Base-by-base conservation (phyloP, 75 land plant species). In the Selaginella tamariscina region DNA sequence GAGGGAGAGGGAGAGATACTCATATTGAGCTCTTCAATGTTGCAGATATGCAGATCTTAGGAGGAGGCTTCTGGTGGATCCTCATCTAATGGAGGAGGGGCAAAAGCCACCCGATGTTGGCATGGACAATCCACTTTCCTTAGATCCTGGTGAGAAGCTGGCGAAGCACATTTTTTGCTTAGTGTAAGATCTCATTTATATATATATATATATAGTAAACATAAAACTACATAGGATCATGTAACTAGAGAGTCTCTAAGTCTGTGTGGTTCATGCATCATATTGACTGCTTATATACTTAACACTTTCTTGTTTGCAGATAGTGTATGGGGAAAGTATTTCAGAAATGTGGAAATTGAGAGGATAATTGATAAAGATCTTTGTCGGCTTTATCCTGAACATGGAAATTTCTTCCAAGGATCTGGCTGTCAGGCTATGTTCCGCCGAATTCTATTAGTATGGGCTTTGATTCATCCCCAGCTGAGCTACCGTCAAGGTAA, bases 321-420 rank as follows among this genome's bases (percentile, higher is more conserved):
- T 54, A 91, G 97, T 70, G 78, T 56, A 8, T 91, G 97, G 97
- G 82, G 93, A 26, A 92, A 80, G 32, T 91, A 80, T 70, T 91
- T 91, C 59, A 64, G 79, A 29, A 88, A 81, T 82, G 86, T 87
- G 32, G 93, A 91, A 77, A 69, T 91, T 75, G 97, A 88, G 44
- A 80, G 78, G 69, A 79, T 79, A 73, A 79, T 91, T 30, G 89
- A 91, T 28, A 85, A 79, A 67, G 97, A 91, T 82, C 78, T 91
- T 24, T 72, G 82, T 27, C 81, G 97, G 0, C 68, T 91, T 29
- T 91, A 91, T 75, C 97, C 93, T 32, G 97, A 86, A 59, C 82
- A 80, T 74, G 85, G 83, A 1, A 84, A 79, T 72, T 88, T 80
- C 77, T 91, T 91, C 65, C 97, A 91, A 70, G 82, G 89, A 21